A percentile compares a stretch with the other conserved stretches of the same genome.
These are phyloP conservation scores for Cardiospermum halicacabum DNA, from an alignment of 345 rosid genomes.

Conservation along the genomic window DNA sequence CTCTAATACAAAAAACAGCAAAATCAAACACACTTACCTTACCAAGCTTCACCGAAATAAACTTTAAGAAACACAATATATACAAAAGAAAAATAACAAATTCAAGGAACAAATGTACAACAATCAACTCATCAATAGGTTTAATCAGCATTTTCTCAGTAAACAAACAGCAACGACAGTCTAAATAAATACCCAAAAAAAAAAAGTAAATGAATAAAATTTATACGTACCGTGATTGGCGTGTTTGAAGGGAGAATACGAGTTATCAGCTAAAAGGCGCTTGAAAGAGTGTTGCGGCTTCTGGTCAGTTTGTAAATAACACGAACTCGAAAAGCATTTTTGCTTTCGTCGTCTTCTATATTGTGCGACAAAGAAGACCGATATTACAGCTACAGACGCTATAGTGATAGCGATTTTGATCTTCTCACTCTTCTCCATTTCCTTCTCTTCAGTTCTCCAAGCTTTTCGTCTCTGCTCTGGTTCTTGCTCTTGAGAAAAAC, in stretches of 20 bases:
- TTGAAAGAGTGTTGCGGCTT: slow-evolving; percentile 72
- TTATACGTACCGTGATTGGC: slow-evolving; percentile 31
- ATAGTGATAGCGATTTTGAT: slow-evolving; percentile 38
- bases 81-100: not conserved
- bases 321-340: slow-evolving; percentile 29
- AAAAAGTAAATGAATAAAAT: not conserved
- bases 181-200: not conserved
- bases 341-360: slow-evolving; percentile 41
- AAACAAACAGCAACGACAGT: not conserved
- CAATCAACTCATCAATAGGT: too few species aligned
- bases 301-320: slow-evolving; percentile 63
- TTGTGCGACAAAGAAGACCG: slow-evolving; percentile 40
- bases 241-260: slow-evolving; percentile 76
- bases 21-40: not conserved
- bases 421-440: slow-evolving; percentile 41
- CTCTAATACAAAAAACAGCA: slow-evolving; percentile 33
- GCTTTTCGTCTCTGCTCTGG: not conserved
- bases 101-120: not conserved
- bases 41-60: not conserved
- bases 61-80: not conserved
- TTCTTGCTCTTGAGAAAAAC: not conserved
- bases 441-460: not conserved
- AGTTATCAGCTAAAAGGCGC: slow-evolving; percentile 79
- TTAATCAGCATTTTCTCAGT: not conserved
- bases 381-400: slow-evolving; percentile 45